Base-by-base conservation (phyloP, 2,329 filamentous ascomycete species). In the Colletotrichum lentis region DNA sequence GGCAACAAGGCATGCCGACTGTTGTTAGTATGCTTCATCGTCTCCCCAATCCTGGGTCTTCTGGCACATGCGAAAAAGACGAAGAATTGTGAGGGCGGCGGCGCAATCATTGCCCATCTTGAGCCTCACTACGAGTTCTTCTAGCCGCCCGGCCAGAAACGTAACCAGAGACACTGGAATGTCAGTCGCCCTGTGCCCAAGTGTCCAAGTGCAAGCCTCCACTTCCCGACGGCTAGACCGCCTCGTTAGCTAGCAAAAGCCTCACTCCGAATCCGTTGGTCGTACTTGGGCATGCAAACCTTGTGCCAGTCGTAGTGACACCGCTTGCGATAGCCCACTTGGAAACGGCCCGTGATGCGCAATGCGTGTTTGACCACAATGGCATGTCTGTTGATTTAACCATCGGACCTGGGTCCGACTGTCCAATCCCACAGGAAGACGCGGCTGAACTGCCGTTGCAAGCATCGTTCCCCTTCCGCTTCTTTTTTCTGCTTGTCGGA, bases 91-190 rank as follows among this genome's bases (percentile, higher is more conserved):
- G 39, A 46, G 62, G 54, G 41, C n/a, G 37, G 54, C 55, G 49
- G 27, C 27, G 27, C 27, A 31, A 31, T 62, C 63, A 55, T 39
- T 62, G 63, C 49, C 27, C 41, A 54, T 49, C 31, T 49, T 53
- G 14, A 35, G 47, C 49, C 43, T 65, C 43, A 62, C 49, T 27
- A 49, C n/a, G 59, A 62, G 18, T 20, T 39, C 52, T 67, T 67
- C 52, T 63, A 57, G 64, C 52, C 37, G 8, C 12, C 59, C 27
- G 24, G 35, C 64, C 52, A 63, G 64, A 52, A 67, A 53, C 44
- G 61, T 47, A 47, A 18, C 56, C 56, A 65, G 56, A 55, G 63
- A 58, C 59, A 53, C 46, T 37, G 43, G 27, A 35, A 56, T 57
- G 22, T 37, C 52, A 57, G 5, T 47, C 43, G 43, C 44, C 31